Base-by-base conservation (phyloP, 2,329 filamentous ascomycete species). In the Pseudogymnoascus sp. region DNA sequence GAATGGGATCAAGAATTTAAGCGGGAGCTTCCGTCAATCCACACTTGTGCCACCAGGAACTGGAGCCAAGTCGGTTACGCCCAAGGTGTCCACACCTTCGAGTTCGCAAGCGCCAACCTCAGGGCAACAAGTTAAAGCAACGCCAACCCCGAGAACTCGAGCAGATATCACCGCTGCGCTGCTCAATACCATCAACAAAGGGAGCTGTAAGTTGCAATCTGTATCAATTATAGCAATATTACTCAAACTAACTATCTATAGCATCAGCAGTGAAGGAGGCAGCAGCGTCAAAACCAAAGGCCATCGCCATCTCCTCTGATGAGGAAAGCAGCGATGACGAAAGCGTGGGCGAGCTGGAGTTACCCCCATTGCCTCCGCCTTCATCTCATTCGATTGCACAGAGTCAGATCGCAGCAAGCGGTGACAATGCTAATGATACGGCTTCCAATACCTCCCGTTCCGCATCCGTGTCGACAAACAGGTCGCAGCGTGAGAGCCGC, bases 171-270 rank as follows among this genome's bases (percentile, higher is more conserved):
- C 51, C 19, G 51, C 51, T 36, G 51, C n/a, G 51, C 16, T 57
- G n/a, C 51, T 57, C 16, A 57, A 57, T 57, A 57, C 51, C 14
- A 57, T 57, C 28, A 34, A 34, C 16, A 57, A 57, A 57, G 51
- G 51, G 10, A 34, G 28, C 51, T 57, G 51, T 57, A 36, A 57
- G 51, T 57, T 57, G 3, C 51, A 57, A 19, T 14, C 10, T 21
- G 19, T 2, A 21, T 13, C 21, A 1, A 51, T 25, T 51, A 14
- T 31, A 31, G 23, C 4, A 51, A 54, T 19, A 31, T 57, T 21
- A 13, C 51, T 21, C 28, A 34, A 19, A 34, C 28, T 57, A 34
- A 57, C 51, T 21, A 36, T 57, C n/a, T 57, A 57, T 21, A 57
- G 51, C 51, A 36, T 57, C 51, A 34, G 51, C 51, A 34, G 28